These are phyloP conservation scores for Grifola frondosa DNA, from an alignment of 1,284 basidiomycete genomes.

Conservation along the genomic window DNA sequence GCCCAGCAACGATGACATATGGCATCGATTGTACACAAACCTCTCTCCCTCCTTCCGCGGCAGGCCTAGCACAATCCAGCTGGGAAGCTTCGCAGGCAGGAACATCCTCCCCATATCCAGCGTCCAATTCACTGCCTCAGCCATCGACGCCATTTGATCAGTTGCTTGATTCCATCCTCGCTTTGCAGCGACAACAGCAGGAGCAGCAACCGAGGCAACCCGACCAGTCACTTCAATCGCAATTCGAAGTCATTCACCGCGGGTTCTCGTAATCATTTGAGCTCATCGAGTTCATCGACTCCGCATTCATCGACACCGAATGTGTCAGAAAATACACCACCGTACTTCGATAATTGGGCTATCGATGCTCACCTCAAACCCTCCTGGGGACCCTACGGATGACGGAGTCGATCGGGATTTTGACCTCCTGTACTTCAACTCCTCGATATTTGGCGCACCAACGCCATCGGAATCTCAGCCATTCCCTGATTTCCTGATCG, in stretches of 20 bases:
- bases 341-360: conserved; percentile 25
- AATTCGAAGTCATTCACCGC: background rate
- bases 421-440: conserved; percentile 9
- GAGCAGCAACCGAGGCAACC: background rate
- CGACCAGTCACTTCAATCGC: background rate
- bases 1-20: conserved; percentile 31
- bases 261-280: background rate
- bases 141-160: conserved; percentile 17
- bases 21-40: conserved; percentile 17
- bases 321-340: conserved; percentile 13
- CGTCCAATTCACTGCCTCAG: background rate
- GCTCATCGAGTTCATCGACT: background rate
- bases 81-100: conserved; percentile 2
- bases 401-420: conserved; percentile 7
- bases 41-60: conserved; percentile 3
- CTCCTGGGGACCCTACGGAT: conserved; percentile 24
- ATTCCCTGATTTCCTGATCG: conserved; percentile 33
- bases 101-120: too few species aligned
- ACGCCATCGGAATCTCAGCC: background rate
- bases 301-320: background rate
- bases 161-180: conserved; percentile 15
- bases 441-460: background rate
- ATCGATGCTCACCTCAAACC: conserved; percentile 19
- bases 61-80: background rate
- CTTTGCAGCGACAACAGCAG: conserved; percentile 14